phyloP scores from a whole-genome alignment of 164 flowering plant species.

The Chloranthus sessilifolius region DNA sequence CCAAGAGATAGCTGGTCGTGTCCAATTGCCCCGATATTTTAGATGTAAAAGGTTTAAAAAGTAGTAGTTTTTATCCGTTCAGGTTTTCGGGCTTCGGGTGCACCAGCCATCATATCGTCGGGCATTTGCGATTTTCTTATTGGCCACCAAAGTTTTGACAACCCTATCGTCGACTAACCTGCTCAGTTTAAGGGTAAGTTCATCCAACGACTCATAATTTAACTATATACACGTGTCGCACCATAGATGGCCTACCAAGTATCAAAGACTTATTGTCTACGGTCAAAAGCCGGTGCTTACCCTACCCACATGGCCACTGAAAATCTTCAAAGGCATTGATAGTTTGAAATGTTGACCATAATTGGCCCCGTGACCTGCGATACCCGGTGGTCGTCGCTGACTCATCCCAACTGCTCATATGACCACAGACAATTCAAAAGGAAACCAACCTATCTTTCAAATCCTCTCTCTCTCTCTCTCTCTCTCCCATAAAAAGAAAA shows the following conservation, averaged over 20 bases:
- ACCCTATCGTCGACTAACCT: not conserved
- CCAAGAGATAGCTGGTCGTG: too few relatives aligned
- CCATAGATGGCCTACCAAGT: constrained; percentile 17
- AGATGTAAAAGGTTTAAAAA: not conserved
- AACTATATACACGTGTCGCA: not conserved
- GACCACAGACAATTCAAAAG: too few relatives aligned
- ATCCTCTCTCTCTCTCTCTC: constrained; percentile 4
- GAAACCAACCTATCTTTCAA: not conserved
- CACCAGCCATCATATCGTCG: not conserved
- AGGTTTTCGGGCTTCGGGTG: too few relatives aligned
- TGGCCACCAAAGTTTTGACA: not conserved
- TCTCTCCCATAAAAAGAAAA: not conserved
- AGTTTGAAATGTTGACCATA: constrained; percentile 24
- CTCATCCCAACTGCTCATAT: constrained; percentile 9
- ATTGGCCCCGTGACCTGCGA: not conserved
- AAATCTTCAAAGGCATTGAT: not conserved
- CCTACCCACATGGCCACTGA: constrained; percentile 27
- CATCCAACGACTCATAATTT: not conserved
- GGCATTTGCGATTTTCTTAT: not conserved
- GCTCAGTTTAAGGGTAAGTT: not conserved
- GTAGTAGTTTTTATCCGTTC: not conserved
- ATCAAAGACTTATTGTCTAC: constrained; percentile 17
- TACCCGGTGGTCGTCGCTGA: constrained; percentile 16
- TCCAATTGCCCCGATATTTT: too few relatives aligned
- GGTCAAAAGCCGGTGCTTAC: constrained; percentile 43